phyloP scores from a whole-genome alignment of 345 rosid genomes.

The Euphorbia peplus region DNA sequence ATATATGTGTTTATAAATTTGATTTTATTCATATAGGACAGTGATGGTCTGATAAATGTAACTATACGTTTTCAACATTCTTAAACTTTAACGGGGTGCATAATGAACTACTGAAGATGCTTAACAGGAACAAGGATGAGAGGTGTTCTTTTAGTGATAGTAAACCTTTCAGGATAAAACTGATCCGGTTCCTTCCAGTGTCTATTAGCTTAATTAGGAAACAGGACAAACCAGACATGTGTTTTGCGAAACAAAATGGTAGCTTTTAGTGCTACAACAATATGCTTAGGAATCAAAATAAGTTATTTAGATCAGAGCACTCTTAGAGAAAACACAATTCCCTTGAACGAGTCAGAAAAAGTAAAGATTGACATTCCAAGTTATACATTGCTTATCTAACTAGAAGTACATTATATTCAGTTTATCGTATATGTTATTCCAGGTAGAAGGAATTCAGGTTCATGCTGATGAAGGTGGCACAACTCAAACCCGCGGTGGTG shows the following conservation, averaged over 20 bases:
- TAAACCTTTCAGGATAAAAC: too few relatives aligned
- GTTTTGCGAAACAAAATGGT: neutral
- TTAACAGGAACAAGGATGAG: too few relatives aligned
- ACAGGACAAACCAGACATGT: neutral
- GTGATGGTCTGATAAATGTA: too few relatives aligned
- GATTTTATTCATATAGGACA: too few relatives aligned
- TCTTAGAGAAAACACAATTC: conserved; percentile 1
- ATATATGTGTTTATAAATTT: too few relatives aligned
- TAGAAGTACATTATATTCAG: conserved; percentile 2
- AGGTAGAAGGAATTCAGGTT: conserved; percentile 94
- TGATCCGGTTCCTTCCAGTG: too few relatives aligned
- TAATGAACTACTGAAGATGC: too few relatives aligned
- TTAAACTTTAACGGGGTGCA: too few relatives aligned
- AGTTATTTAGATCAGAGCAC: conserved; percentile 2
- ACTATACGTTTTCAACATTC: too few relatives aligned
- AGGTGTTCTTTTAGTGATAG: too few relatives aligned
- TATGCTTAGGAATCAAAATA: neutral
- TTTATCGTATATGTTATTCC: conserved; percentile 16
- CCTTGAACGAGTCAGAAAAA: neutral
- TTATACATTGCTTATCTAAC: neutral
- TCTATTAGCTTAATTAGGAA: neutral
- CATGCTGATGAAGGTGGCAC: conserved; percentile 91
- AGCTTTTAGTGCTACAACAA: neutral
- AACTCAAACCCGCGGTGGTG: conserved; percentile 83
- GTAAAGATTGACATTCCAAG: neutral